A percentile compares a stretch with the other conserved stretches of the same genome.
Conservation (phyloP, 768 basidiomycete genomes). For the Calvatia gigantea region DNA sequence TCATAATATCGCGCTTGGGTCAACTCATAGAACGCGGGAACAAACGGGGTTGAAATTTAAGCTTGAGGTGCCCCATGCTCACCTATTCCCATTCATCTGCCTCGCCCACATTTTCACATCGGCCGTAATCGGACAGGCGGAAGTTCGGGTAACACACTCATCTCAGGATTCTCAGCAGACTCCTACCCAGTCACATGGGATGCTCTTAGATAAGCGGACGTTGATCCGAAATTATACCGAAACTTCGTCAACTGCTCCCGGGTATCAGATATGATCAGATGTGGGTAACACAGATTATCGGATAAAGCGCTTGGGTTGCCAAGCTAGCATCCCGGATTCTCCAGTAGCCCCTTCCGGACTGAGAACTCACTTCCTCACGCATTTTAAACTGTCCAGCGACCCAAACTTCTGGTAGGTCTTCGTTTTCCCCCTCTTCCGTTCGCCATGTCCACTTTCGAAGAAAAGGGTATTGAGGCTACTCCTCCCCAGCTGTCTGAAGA, state of each 20-base stretch:
- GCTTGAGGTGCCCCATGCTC: no score
- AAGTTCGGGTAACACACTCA: no score
- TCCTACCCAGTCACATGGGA: no score
- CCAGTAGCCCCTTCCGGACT: neutral
- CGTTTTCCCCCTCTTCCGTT: neutral
- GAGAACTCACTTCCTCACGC: neutral
- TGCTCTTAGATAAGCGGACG: no score
- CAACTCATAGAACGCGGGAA: no score
- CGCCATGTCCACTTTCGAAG: constrained; percentile 17
- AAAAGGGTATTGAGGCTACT: constrained; percentile 17
- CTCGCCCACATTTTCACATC: no score
- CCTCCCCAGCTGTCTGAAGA: constrained; percentile 14
- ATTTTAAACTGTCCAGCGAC: neutral
- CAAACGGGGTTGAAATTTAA: no score
- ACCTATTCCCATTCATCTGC: no score
- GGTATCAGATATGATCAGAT: constrained; percentile 2
- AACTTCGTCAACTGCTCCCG: neutral
- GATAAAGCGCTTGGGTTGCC: neutral
- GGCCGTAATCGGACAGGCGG: no score
- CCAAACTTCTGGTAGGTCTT: neutral
- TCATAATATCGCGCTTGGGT: no score
- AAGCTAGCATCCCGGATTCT: neutral
- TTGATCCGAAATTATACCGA: no score
- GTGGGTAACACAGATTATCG: neutral
- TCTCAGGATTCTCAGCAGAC: no score